Evolutionary conservation across 345 rosid genomes (phyloP), one percentile per base, ranked within the genome.

Genomic region (Euphorbia lathyris): DNA sequence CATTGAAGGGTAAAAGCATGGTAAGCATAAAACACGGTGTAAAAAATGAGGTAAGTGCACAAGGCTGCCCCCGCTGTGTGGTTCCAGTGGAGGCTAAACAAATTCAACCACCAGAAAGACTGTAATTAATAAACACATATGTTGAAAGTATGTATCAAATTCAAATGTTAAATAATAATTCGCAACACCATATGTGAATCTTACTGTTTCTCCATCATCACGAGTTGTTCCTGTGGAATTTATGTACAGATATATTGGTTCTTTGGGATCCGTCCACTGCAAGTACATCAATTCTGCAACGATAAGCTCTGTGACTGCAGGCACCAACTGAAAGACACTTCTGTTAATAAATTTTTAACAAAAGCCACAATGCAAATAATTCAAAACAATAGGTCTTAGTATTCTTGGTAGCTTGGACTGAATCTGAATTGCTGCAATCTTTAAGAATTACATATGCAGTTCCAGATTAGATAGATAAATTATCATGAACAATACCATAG

Each of bases 181-280:
- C 17, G 29, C 30, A 12, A 52, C 25, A 51, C 53, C 43, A 60
- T 36, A 71, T 34, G 17, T 5, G 68, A 74, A 65, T 40, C 87
- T 86, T 77, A 94, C 97, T 27, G 88, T 77, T 87, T 88, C 92
- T 67, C 96, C 96, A 65, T 91, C 98, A 72, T 88, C 96, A 78
- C 90, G 90, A 67, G 96, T 82, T 2, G 97, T 91, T 76, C 98
- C 98, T 0, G 97, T 90, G 43, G 97, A 94, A 74, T 90, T 91
- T 68, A 94, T 85, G 75, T 90, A 91, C 65, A 91, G 51, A 70
- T 87, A 88, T 2, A 94, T 88, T 0, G 97, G 98, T 72, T 70
- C 82, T 64, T 87, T 85, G 5, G 90, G 87, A 81, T 90, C 93
- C 78, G 65, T 65, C 89, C 89, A 89, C 72, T 90, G 95, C 80